Evolutionary conservation across 768 basidiomycete species (phyloP).

Genomic region (Sarcomyxa edulis): DNA sequence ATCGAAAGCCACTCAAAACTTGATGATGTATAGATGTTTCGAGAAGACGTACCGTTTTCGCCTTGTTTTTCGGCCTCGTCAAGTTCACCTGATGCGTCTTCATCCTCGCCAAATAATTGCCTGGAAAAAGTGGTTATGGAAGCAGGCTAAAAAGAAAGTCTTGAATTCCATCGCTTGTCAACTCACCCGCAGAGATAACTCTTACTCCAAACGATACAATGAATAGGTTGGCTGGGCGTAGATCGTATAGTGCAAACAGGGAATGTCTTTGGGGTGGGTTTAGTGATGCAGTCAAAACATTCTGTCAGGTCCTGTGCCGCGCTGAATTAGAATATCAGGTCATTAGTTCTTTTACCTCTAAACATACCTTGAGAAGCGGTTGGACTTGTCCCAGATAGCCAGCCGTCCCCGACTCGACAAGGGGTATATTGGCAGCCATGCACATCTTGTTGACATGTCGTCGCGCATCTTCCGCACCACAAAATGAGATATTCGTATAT

Average conservation of each 20-base stretch:
- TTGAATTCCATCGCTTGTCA: too few species aligned
- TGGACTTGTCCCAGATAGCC: constrained; percentile 98
- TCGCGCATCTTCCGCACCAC: constrained; percentile 63
- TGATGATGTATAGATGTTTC: constrained; percentile 1
- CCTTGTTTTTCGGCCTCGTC: constrained; percentile 91
- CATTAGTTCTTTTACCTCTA: background rate
- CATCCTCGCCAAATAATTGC: constrained; percentile 92
- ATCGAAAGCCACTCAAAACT: constrained; percentile 2
- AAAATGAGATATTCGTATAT: constrained; percentile 1
- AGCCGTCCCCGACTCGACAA: constrained; percentile 95
- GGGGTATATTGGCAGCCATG: constrained; percentile 83
- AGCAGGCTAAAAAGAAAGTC: too few species aligned
- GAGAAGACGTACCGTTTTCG: constrained; percentile 68
- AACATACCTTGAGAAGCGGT: constrained; percentile 74
- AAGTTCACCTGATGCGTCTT: constrained; percentile 74
- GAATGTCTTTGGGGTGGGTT: constrained; percentile 89
- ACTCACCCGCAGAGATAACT: constrained; percentile 89
- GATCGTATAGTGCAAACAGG: constrained; percentile 98
- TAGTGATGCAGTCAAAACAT: constrained; percentile 95
- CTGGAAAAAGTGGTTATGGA: constrained; percentile 30
- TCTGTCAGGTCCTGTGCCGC: constrained; percentile 78
- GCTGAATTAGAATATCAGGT: background rate
- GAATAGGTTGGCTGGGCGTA: constrained; percentile 94
- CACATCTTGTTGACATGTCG: constrained; percentile 98
- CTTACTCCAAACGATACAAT: constrained; percentile 99